These are phyloP conservation scores for Candolleomyces aberdarensis DNA, from an alignment of 768 basidiomycete species.

Conservation along the genomic window DNA sequence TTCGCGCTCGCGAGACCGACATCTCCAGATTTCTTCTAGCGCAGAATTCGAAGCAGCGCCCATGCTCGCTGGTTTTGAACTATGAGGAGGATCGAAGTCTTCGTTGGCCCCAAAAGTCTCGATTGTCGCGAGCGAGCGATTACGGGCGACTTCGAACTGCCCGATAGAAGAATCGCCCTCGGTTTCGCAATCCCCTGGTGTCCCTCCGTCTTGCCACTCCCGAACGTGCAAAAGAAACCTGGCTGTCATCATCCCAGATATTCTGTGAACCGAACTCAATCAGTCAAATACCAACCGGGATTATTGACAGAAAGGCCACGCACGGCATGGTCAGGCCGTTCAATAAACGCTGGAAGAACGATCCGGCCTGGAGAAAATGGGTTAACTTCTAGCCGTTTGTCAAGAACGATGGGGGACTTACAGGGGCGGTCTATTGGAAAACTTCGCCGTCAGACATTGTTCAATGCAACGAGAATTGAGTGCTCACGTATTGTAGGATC, in stretches of 20 bases:
- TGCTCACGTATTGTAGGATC: neutral
- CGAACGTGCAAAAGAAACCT: slow-evolving; percentile 8
- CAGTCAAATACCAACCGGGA: too few species aligned
- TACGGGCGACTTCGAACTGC: too few species aligned
- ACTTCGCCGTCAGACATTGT: neutral
- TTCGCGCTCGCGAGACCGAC: too few species aligned
- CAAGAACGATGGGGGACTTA: neutral
- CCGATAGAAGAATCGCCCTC: too few species aligned
- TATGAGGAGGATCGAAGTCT: too few species aligned
- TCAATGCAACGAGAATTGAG: neutral
- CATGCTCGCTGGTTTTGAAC: too few species aligned
- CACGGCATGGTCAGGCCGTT: slow-evolving; percentile 4
- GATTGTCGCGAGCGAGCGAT: too few species aligned
- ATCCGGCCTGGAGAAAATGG: neutral
- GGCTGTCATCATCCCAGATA: slow-evolving; percentile 9
- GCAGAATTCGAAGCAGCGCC: too few species aligned
- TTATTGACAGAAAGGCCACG: neutral
- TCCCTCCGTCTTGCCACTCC: slow-evolving; percentile 2
- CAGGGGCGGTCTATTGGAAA: neutral
- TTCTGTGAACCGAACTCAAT: neutral
- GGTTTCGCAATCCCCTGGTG: too few species aligned
- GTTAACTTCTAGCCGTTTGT: neutral
- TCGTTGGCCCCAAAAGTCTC: too few species aligned
- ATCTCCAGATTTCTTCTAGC: too few species aligned
- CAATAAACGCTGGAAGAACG: slow-evolving; percentile 4